Percentiles rank a stretch among this genome's conserved stretches.
phyloP scores from a whole-genome alignment of 345 rosid species.

The Populus euphratica region DNA sequence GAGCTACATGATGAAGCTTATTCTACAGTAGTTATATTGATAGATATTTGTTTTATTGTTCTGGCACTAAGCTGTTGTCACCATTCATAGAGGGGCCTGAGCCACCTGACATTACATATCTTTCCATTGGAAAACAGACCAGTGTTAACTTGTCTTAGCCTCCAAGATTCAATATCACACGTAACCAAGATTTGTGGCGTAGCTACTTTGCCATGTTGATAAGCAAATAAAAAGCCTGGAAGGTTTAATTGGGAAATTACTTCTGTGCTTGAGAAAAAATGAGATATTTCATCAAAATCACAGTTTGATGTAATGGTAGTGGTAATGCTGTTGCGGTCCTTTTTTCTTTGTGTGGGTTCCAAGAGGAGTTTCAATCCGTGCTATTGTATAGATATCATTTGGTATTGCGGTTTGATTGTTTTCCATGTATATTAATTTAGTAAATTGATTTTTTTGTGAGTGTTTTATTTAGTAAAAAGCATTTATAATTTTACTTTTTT shows the following conservation, averaged over 20 bases:
- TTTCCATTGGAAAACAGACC: not conserved
- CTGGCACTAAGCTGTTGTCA: not conserved
- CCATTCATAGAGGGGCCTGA: not conserved
- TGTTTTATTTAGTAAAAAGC: too few species aligned
- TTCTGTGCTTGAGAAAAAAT: not conserved
- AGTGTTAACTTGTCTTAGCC: not conserved
- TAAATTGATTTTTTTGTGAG: too few species aligned
- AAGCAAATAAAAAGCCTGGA: not conserved
- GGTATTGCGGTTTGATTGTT: too few species aligned
- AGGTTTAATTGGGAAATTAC: not conserved
- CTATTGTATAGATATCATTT: too few species aligned
- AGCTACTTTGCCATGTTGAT: not conserved
- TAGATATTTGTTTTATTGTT: not conserved
- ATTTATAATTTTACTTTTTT: too few species aligned
- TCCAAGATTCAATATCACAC: not conserved
- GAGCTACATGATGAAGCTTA: not conserved
- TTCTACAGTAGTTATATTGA: not conserved
- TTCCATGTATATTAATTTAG: too few species aligned
- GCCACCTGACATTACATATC: not conserved
- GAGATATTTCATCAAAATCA: not conserved
- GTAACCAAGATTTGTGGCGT: not conserved
- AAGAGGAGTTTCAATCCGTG: too few species aligned
- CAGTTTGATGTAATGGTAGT: not conserved
- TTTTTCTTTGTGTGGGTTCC: too few species aligned
- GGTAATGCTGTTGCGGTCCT: too few species aligned